phyloP scores from a whole-genome alignment of 345 rosid species.

The Syzygium oleosum region DNA sequence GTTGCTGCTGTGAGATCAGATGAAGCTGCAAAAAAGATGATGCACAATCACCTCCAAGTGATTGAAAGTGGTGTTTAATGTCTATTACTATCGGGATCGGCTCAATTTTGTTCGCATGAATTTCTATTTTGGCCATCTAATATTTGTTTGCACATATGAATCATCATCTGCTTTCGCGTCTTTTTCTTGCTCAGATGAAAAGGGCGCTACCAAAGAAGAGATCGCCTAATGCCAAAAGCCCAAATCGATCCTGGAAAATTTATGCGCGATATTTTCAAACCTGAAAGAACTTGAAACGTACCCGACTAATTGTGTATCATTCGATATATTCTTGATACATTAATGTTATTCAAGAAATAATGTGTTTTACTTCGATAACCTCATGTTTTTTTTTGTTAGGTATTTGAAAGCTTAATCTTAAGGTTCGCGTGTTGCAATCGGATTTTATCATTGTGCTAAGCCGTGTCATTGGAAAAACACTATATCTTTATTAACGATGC shows the following conservation, averaged over 20 bases:
- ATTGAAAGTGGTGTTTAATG: not conserved
- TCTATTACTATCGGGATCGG: not conserved
- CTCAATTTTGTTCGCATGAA: not conserved
- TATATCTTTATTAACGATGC: not conserved
- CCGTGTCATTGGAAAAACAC: not conserved
- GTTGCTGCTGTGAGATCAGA: not conserved
- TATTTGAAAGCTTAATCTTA: not conserved
- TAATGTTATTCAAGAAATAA: not conserved
- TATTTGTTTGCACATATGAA: not conserved
- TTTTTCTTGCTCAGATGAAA: not conserved
- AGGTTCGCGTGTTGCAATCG: fast-evolving
- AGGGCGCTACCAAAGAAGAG: not conserved
- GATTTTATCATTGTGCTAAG: not conserved
- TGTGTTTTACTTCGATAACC: not conserved
- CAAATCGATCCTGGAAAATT: not conserved
- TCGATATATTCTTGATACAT: not conserved
- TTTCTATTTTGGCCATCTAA: not conserved
- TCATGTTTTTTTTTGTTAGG: not conserved
- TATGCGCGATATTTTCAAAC: not conserved
- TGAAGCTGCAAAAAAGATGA: not conserved
- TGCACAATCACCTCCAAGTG: too few species aligned
- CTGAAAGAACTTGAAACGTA: not conserved
- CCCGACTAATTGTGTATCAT: not conserved
- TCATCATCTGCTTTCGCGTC: not conserved
- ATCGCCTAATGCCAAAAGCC: not conserved